Percentiles rank a stretch among this genome's conserved stretches.
Evolutionary conservation across 768 basidiomycete species (phyloP).

Genomic region (Dentipellis sp.): DNA sequence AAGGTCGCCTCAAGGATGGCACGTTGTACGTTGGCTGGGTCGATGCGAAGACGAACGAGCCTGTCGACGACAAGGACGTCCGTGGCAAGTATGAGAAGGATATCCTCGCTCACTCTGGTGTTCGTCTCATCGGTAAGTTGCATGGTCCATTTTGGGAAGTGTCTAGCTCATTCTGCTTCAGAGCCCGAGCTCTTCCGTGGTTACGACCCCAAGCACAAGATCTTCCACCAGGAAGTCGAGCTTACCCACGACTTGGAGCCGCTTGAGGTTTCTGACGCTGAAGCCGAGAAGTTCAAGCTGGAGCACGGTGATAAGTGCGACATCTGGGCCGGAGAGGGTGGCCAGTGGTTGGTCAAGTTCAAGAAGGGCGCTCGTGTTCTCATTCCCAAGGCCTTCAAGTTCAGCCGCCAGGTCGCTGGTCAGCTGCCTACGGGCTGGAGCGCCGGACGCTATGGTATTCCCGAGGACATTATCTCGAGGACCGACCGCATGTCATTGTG

Average conservation of each 20-base stretch:
- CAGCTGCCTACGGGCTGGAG: constrained; percentile 98
- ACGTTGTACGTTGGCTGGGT: constrained; percentile 97
- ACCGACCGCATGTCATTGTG: constrained; percentile 89
- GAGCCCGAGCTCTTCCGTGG: constrained; percentile 98
- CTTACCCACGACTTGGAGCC: constrained; percentile 95
- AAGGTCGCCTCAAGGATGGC: constrained; percentile 90
- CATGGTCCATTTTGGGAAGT: neutral
- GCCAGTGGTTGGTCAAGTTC: constrained; percentile 97
- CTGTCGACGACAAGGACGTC: constrained; percentile 97
- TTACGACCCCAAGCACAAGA: constrained; percentile 95
- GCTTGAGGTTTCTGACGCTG: constrained; percentile 83
- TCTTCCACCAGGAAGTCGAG: constrained; percentile 95
- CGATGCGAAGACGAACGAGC: constrained; percentile 85
- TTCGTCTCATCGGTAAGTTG: constrained; percentile 81
- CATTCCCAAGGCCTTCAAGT: constrained; percentile 92
- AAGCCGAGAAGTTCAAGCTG: constrained; percentile 91
- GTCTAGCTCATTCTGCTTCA: constrained; percentile 21
- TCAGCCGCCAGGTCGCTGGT: constrained; percentile 90
- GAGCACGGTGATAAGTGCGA: constrained; percentile 97
- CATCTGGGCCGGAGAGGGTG: constrained; percentile 83
- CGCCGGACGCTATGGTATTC: constrained; percentile 93
- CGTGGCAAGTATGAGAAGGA: constrained; percentile 92
- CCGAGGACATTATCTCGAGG: constrained; percentile 91
- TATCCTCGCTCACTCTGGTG: constrained; percentile 82
- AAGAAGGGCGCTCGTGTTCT: constrained; percentile 94